Evolutionary conservation across 176 grass and related monocot genomes (phyloP).

Genomic region (Chrysopogon serrulatus): DNA sequence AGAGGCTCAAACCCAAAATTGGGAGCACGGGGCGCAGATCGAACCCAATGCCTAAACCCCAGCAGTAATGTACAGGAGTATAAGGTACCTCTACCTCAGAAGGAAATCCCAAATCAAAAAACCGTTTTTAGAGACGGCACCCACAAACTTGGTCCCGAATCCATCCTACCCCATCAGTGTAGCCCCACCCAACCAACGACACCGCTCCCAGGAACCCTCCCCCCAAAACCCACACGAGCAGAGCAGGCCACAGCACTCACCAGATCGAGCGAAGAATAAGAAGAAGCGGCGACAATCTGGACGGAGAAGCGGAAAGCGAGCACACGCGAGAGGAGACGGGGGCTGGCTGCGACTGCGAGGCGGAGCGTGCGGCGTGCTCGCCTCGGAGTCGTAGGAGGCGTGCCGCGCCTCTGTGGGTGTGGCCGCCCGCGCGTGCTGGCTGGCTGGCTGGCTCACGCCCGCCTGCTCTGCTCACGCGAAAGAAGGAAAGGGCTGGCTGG

Average conservation of each 20-base stretch:
- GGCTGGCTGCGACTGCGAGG: not conserved
- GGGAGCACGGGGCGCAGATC: not conserved
- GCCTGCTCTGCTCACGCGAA: not conserved
- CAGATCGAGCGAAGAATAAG: not conserved
- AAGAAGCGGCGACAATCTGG: not conserved
- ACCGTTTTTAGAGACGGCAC: not conserved
- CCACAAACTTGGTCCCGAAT: not conserved
- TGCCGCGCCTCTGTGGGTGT: not conserved
- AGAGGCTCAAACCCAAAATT: not conserved
- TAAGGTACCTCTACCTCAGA: not conserved
- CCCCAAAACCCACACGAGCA: not conserved
- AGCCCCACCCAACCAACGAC: no score
- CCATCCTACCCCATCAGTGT: no score
- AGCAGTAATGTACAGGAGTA: no score
- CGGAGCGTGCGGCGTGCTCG: not conserved
- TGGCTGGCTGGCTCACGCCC: not conserved
- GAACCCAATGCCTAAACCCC: not conserved
- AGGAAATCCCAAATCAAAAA: not conserved
- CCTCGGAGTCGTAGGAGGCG: slow-evolving; percentile 6
- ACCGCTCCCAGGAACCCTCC: not conserved
- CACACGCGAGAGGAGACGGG: not conserved
- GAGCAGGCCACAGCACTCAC: not conserved
- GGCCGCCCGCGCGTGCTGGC: not conserved
- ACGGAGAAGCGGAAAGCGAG: not conserved
- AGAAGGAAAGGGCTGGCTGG: not conserved